Evolutionary conservation across 2,329 filamentous ascomycete species (phyloP).

Genomic region (Peltaster fructicola): DNA sequence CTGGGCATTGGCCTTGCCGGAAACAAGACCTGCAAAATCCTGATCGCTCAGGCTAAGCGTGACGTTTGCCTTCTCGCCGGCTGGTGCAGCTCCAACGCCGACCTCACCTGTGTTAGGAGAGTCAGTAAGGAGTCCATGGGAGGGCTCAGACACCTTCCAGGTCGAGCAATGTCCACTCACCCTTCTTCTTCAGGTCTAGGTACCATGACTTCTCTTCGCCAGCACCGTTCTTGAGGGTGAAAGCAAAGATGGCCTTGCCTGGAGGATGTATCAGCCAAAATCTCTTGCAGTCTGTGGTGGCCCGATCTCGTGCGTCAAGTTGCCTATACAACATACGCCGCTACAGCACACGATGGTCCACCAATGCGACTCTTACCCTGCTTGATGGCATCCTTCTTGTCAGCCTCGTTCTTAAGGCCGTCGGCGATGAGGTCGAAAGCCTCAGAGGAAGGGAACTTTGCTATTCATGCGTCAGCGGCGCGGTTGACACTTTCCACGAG

Average conservation of each 20-base stretch:
- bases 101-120: constrained; percentile 72
- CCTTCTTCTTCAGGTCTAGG: constrained; percentile 88
- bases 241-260: constrained; percentile 73
- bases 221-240: constrained; percentile 74
- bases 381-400: constrained; percentile 77
- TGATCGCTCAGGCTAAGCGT: constrained; percentile 70
- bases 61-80: constrained; percentile 67
- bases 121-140: no score
- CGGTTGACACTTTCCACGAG: neutral
- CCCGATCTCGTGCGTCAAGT: no score
- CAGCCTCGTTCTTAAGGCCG: constrained; percentile 49
- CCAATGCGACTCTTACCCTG: no score
- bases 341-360: no score
- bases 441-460: constrained; percentile 67
- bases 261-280: no score
- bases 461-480: constrained; percentile 28
- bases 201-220: constrained; percentile 78
- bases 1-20: constrained; percentile 86
- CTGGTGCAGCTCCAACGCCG: constrained; percentile 50
- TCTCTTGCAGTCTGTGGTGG: no score
- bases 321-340: no score
- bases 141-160: no score
- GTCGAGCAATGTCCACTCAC: no score
- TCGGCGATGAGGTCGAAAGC: constrained; percentile 80
- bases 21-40: constrained; percentile 69